Evolutionary conservation across 495 filamentous ascomycete genomes (phyloP).

Genomic region (Polyplosphaeria fusca): DNA sequence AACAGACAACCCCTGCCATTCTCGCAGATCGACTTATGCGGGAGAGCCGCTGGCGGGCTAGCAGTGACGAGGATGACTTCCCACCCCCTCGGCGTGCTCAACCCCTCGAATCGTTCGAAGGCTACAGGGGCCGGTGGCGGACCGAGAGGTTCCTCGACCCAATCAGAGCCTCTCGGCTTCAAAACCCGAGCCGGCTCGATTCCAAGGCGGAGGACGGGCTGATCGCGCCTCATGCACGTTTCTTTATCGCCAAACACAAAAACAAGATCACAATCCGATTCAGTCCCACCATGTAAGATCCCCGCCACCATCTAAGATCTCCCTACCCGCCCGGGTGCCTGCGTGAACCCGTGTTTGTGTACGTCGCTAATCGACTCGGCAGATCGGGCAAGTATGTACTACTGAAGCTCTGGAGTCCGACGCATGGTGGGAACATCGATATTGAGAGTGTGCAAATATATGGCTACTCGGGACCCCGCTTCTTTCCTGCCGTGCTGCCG

Average conservation of each 20-base stretch:
- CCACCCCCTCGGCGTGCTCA: background rate
- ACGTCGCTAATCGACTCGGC: no score
- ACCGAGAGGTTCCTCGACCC: conserved; percentile 1
- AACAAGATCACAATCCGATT: conserved; percentile 85
- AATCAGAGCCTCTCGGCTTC: conserved; percentile 21
- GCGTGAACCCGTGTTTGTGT: no score
- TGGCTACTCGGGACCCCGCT: conserved; percentile 79
- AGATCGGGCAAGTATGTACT: conserved; percentile 72
- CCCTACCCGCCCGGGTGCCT: no score
- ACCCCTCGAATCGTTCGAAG: background rate
- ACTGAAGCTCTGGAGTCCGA: conserved; percentile 81
- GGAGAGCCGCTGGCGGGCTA: conserved; percentile 32
- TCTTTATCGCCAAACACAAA: conserved; percentile 75
- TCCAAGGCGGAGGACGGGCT: conserved; percentile 32
- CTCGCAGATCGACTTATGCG: conserved; percentile 39
- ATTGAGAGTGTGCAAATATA: conserved; percentile 76
- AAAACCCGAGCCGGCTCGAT: conserved; percentile 30
- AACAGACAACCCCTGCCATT: conserved; percentile 36
- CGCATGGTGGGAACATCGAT: conserved; percentile 71
- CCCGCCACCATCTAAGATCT: no score
- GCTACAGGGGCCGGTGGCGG: conserved; percentile 4
- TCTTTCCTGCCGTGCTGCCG: conserved; percentile 58
- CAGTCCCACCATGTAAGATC: conserved; percentile 79
- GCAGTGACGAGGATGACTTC: conserved; percentile 33
- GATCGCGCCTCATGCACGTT: conserved; percentile 68